Evolutionary conservation across 495 filamentous ascomycete species (phyloP).

Genomic region (Cetradonia linearis): DNA sequence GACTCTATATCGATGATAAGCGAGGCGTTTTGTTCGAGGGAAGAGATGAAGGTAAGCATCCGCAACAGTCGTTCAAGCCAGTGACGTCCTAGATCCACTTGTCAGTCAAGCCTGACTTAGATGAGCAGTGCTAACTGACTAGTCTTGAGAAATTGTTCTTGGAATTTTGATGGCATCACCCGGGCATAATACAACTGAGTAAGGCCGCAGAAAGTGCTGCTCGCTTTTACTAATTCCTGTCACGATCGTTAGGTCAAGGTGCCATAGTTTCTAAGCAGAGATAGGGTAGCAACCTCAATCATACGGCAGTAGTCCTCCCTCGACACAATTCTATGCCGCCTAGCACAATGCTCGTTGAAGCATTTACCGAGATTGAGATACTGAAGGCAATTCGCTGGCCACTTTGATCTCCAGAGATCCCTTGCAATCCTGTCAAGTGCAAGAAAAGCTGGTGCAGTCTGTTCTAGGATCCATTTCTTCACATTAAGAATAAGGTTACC

Average conservation of each 20-base stretch:
- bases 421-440: background rate
- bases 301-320: conserved; percentile 5
- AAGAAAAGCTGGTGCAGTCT: background rate
- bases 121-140: background rate
- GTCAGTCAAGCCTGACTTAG: background rate
- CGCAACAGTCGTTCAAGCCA: conserved; percentile 24
- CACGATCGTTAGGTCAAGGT: background rate
- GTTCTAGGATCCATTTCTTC: background rate
- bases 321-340: background rate
- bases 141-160: conserved; percentile 4
- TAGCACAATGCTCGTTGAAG: background rate
- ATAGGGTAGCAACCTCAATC: background rate
- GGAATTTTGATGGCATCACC: conserved; percentile 12
- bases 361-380: background rate
- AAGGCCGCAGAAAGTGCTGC: conserved; percentile 15
- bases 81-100: conserved; percentile 1
- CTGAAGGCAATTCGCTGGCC: background rate
- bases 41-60: conserved; percentile 19
- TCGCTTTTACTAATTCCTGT: conserved; percentile 10
- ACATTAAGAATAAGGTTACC: background rate
- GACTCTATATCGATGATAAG: conserved; percentile 6
- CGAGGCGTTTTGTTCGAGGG: conserved; percentile 19
- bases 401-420: conserved; percentile 1
- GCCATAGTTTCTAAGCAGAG: too few species aligned
- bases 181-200: conserved; percentile 18